These are phyloP conservation scores for Salinomyces thailandicus DNA, from an alignment of 2,329 filamentous ascomycete genomes.

Conservation along the genomic window DNA sequence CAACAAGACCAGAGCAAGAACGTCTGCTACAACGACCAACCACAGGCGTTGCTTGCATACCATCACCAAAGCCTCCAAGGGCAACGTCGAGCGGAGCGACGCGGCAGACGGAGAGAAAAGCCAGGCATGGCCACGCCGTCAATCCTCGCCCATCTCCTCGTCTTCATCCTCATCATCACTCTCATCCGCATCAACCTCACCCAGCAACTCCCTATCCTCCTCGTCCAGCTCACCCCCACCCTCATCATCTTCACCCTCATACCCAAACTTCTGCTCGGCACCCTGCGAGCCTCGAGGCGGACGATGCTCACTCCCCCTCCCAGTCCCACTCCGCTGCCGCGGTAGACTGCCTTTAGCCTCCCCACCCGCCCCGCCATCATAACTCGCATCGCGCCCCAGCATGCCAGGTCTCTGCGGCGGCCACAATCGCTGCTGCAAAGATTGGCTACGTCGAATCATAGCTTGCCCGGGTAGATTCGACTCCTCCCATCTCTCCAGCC, in stretches of 20 bases:
- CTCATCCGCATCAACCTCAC: conserved; percentile 29
- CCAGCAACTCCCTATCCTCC: conserved; percentile 28
- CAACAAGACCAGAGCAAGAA: too few relatives aligned
- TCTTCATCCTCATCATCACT: conserved; percentile 28
- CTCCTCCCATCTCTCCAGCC: conserved; percentile 60
- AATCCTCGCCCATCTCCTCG: conserved; percentile 17
- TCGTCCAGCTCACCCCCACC: conserved; percentile 26
- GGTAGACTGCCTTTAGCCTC: conserved; percentile 1
- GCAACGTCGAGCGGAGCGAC: too few relatives aligned
- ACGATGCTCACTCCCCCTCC: conserved; percentile 2
- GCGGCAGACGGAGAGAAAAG: too few relatives aligned
- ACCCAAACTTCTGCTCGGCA: conserved; percentile 7
- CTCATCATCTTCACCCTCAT: conserved; percentile 16
- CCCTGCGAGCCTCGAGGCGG: background rate
- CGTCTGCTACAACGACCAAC: too few relatives aligned
- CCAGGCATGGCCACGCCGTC: too few relatives aligned
- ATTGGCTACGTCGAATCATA: conserved; percentile 16
- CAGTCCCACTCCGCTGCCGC: conserved; percentile 7
- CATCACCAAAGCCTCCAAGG: too few relatives aligned
- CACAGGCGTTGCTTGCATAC: too few relatives aligned
- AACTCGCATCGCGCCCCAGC: too few relatives aligned
- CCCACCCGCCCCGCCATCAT: too few relatives aligned
- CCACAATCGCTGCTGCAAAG: conserved; percentile 9
- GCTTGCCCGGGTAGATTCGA: conserved; percentile 19
- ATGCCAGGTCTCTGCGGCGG: background rate